Evolutionary conservation across 2,329 filamentous ascomycete species (phyloP), one percentile per base, ranked within the genome.

Genomic region (Sarocladium kiliense): DNA sequence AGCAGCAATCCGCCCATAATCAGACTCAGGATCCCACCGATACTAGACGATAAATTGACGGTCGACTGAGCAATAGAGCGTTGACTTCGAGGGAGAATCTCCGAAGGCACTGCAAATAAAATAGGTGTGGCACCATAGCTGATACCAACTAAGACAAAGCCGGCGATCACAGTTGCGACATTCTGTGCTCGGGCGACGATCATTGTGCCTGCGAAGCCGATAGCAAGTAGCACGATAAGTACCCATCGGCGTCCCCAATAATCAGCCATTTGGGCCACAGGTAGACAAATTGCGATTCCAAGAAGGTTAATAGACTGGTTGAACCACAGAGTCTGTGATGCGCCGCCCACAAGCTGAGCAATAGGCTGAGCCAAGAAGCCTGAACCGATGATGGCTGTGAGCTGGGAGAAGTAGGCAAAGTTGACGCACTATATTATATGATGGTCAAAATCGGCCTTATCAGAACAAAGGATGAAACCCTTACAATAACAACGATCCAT

Each of bases 231-330:
- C 18, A 65, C 49, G 25, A 75, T 62, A n/a, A 76, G 65, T 54
- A 74, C 69, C 67, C 66, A 71, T 61, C 66, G 68, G 9, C 72
- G 66, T 16, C 72, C 71, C 72, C 71, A 74, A 61, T 70, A 72
- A 58, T 75, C 72, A 14, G 55, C 42, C 3, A 47, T 72, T 56
- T 74, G 72, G 14, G 69, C 69, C 11, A 72, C 63, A 12, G 69
- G 66, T n/a, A 69, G 71, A 9, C 64, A 60, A 10, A 71, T 61
- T 11, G 72, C 68, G 6, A 65, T 65, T 1, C 71, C 72, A 18
- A 70, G 51, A 56, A 73, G 73, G 42, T 68, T 63, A 54, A 75
- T 68, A 11, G 65, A 56, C 4, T 65, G 62, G 1, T 66, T 66
- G 26, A 74, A 57, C 72, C 72, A 75, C 18, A 66, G 62, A 7